phyloP scores from a whole-genome alignment of 495 filamentous ascomycete genomes.

The Choiromyces venosus region DNA sequence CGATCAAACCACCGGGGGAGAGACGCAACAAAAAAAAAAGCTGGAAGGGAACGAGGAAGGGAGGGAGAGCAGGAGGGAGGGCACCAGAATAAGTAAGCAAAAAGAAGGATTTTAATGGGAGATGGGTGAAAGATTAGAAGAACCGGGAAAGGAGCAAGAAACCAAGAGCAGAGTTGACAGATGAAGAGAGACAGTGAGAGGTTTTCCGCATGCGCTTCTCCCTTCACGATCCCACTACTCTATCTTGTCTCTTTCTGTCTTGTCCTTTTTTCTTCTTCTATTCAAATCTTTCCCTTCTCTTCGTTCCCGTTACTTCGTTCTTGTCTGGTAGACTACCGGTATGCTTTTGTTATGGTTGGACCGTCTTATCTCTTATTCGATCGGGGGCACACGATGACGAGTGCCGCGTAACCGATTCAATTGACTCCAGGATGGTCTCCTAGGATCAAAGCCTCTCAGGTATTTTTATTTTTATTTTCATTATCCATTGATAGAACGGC shows the following conservation, averaged over 20 bases:
- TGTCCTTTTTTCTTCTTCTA: background rate
- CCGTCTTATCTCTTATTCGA: background rate
- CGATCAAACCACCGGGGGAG: too few relatives aligned
- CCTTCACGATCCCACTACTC: background rate
- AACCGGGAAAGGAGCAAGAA: background rate
- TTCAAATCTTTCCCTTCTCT: background rate
- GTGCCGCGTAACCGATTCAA: background rate
- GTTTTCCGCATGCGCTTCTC: background rate
- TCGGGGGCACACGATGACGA: background rate
- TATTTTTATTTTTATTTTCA: too few relatives aligned
- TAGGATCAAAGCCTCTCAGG: background rate
- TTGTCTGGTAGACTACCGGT: background rate
- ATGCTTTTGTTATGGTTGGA: background rate
- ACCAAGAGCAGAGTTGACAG: background rate
- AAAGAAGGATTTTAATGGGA: too few relatives aligned
- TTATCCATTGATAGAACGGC: background rate
- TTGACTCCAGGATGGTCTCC: background rate
- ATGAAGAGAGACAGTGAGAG: background rate
- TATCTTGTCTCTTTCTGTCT: background rate
- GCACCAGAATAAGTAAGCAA: background rate
- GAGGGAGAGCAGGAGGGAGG: conserved; percentile 10
- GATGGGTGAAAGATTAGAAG: background rate
- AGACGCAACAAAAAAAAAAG: background rate
- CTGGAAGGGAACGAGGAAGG: conserved; percentile 1
- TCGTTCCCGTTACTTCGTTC: background rate